These are phyloP conservation scores for Cryptococcus sp. DNA, from an alignment of 1,284 basidiomycete species.

Conservation along the genomic window DNA sequence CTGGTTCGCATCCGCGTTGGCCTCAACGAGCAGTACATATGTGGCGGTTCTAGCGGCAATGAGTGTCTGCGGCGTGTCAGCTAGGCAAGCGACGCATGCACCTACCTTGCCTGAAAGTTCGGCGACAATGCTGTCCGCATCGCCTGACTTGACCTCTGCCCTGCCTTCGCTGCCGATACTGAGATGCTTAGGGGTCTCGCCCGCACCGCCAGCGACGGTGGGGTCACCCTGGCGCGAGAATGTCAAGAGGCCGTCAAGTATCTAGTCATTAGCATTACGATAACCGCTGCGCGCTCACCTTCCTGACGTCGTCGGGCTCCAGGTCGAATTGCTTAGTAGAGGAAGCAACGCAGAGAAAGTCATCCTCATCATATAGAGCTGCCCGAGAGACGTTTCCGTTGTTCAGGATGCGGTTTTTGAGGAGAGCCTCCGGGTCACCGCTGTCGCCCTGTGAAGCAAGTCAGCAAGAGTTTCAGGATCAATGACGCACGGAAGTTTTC, in stretches of 20 bases:
- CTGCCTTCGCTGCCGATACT: slow-evolving; percentile 27
- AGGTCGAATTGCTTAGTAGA: slow-evolving; percentile 26
- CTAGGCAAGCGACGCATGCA: background rate
- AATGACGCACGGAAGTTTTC: slow-evolving; percentile 14
- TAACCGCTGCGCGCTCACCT: slow-evolving; percentile 16
- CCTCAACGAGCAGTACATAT: slow-evolving; percentile 28
- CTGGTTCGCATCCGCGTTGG: slow-evolving; percentile 18
- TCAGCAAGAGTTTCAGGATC: background rate
- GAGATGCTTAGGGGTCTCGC: slow-evolving; percentile 20
- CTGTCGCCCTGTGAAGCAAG: slow-evolving; percentile 20
- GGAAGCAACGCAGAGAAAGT: slow-evolving; percentile 32
- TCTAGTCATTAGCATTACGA: slow-evolving; percentile 6
- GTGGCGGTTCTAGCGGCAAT: slow-evolving; percentile 30
- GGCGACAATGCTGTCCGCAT: slow-evolving; percentile 24
- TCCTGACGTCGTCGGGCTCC: slow-evolving; percentile 28
- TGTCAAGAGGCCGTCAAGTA: slow-evolving; percentile 33
- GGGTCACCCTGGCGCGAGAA: slow-evolving; percentile 27
- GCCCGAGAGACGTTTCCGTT: slow-evolving; percentile 24
- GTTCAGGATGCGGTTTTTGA: slow-evolving; percentile 27
- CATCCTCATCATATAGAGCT: slow-evolving; percentile 28
- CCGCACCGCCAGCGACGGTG: slow-evolving; percentile 26
- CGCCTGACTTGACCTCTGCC: slow-evolving; percentile 23
- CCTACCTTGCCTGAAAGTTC: slow-evolving; percentile 28
- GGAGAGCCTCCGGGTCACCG: slow-evolving; percentile 25
- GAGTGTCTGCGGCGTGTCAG: slow-evolving; percentile 14